Evolutionary conservation across 768 basidiomycete genomes (phyloP).

Genomic region (Mycena leptocephala): DNA sequence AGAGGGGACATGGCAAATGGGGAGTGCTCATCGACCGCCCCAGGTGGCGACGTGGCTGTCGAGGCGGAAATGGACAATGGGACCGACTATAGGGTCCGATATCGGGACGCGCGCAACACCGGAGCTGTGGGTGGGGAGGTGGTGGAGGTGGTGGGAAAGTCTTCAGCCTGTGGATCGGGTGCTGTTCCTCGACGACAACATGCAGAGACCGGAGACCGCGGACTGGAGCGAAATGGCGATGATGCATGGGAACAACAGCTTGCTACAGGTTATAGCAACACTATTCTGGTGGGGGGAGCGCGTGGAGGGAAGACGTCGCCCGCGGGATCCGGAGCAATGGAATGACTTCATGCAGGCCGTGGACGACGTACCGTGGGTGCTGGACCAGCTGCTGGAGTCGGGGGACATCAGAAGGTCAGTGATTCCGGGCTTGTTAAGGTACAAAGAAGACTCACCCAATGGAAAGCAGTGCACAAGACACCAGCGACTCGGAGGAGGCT

Average conservation of each 20-base stretch:
- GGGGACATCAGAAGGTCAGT: not conserved
- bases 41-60: not conserved
- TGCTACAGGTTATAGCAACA: not conserved
- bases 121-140: not conserved
- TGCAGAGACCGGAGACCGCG: not conserved
- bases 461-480: not conserved
- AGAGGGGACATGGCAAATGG: not conserved
- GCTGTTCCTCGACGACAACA: not conserved
- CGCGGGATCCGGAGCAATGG: not conserved
- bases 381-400: not conserved
- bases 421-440: not conserved
- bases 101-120: not conserved
- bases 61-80: not conserved
- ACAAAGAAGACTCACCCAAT: not conserved
- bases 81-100: not conserved
- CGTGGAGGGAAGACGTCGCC: not conserved
- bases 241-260: not conserved
- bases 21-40: not conserved
- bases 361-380: not conserved
- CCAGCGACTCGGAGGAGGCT: not conserved
- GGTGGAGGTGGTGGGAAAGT: not conserved
- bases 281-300: slow-evolving; percentile 11
- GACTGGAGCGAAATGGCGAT: not conserved
- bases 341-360: not conserved
- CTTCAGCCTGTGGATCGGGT: not conserved